Base-by-base conservation (phyloP, 2,329 filamentous ascomycete species). In the Phaeophleospora eucalypticola region DNA sequence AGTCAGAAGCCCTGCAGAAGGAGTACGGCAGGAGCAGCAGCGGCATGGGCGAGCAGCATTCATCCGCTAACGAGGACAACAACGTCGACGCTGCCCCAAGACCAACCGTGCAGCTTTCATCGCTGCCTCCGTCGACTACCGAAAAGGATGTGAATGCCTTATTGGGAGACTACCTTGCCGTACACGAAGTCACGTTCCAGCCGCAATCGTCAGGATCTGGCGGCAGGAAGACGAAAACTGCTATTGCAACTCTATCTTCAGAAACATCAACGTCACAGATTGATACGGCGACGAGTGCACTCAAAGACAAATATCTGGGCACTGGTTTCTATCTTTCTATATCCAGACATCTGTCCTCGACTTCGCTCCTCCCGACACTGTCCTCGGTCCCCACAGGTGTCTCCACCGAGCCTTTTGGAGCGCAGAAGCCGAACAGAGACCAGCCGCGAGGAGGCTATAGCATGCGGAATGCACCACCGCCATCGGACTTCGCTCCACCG, bases 261-360 rank as follows among this genome's bases (percentile, higher is more conserved):
- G 87, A 93, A 54, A 93, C 89, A 0, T 81, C 89, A 0, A 86
- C 85, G 0, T 86, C 83, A 18, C 87, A 94, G 46, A 90, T 96
- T 44, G 89, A 96, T 60, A 77, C 81, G 3, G 80, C 84, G 0
- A 87, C 95, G 43, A 91, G 83, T 62, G 71, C 79, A 3, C 71
- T 95, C 24, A 87, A 94, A 62, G 89, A 93, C 54, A 82, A 79
- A 56, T 95, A 96, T 64, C 72, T 95, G 14, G 90, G 90, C 14
- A 89, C 82, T 64, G 90, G 90, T 4, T 89, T 85, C 70, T 85
- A 90, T 65, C 74, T 96, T 2, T 84, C 81, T 4, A 76, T 95
- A 36, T 87, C 90, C 50, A 78, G 89, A 8, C 87, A 94, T 69
- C 76, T 95, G 3, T 94, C 89, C 0, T 94, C 89, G 2, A 53